Conservation (phyloP, 192 early-diverging fungal species). For the Podila epicladia region DNA sequence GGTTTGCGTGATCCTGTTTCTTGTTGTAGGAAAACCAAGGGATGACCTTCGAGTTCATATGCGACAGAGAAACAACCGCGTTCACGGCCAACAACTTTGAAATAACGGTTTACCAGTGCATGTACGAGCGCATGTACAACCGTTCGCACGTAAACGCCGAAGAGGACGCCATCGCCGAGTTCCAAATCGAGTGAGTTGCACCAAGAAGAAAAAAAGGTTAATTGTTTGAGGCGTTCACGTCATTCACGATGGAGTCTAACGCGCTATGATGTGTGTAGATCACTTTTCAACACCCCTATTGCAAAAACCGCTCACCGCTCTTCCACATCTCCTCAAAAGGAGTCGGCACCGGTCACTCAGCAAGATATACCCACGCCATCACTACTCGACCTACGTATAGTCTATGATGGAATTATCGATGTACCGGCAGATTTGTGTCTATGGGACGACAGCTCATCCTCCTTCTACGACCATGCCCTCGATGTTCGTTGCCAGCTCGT, state of each 20-base stretch:
- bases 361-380: conserved; percentile 16
- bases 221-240: no score
- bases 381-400: conserved; percentile 27
- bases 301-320: no score
- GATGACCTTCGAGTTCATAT: conserved; percentile 11
- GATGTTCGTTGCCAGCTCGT: conserved; percentile 34
- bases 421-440: conserved; percentile 70
- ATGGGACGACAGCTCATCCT: conserved; percentile 63
- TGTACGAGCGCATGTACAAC: conserved; percentile 59
- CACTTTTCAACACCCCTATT: no score
- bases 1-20: no score
- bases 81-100: conserved; percentile 56
- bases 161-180: conserved; percentile 54
- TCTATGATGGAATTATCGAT: conserved; percentile 58
- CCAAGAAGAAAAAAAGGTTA: no score
- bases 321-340: background rate
- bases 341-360: background rate
- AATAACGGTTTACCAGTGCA: conserved; percentile 62
- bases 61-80: conserved; percentile 25
- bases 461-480: conserved; percentile 64
- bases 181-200: background rate
- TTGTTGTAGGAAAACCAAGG: no score
- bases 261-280: no score
- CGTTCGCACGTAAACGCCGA: conserved; percentile 45
- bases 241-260: no score